phyloP scores from a whole-genome alignment of 2,329 filamentous ascomycete species.

The Pseudonectria buxi region DNA sequence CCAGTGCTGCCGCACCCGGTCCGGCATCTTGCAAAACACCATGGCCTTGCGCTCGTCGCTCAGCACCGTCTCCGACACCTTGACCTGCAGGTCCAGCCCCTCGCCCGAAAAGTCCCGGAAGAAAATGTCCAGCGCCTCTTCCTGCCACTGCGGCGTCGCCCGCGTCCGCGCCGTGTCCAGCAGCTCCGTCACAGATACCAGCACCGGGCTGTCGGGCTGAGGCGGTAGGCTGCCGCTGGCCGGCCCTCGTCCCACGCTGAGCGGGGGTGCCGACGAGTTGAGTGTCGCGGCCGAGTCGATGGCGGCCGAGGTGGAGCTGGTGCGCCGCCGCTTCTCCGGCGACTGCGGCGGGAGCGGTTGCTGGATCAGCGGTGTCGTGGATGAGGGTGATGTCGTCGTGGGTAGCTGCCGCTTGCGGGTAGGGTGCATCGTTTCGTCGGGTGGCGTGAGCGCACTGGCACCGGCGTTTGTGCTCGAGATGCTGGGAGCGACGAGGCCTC shows the following conservation, averaged over 20 bases:
- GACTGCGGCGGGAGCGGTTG: constrained; percentile 26
- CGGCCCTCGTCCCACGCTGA: constrained; percentile 13
- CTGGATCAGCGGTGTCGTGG: constrained; percentile 14
- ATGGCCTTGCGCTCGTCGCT: constrained; percentile 55
- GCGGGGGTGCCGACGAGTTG: constrained; percentile 23
- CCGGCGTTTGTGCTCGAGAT: constrained; percentile 23
- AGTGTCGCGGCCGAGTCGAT: constrained; percentile 16
- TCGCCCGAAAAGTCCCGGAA: constrained; percentile 52
- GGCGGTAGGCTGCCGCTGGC: constrained; percentile 11
- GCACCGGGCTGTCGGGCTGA: constrained; percentile 13
- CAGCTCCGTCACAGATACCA: constrained; percentile 22
- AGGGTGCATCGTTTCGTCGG: constrained; percentile 42
- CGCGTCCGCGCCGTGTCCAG: constrained; percentile 36
- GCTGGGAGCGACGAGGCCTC: constrained; percentile 20
- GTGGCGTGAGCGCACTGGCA: constrained; percentile 46
- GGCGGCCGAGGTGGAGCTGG: constrained; percentile 22
- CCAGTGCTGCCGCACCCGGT: constrained; percentile 47
- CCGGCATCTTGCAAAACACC: constrained; percentile 56
- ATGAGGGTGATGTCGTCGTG: constrained; percentile 14
- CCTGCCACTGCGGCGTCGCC: constrained; percentile 43
- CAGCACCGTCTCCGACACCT: constrained; percentile 51
- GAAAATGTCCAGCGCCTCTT: constrained; percentile 53
- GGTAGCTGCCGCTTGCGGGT: constrained; percentile 37
- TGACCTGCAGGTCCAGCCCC: constrained; percentile 52
- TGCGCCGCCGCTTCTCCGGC: constrained; percentile 28